Evolutionary conservation across 768 basidiomycete genomes (phyloP).

Genomic region (Brasilioporus rufonigricans): DNA sequence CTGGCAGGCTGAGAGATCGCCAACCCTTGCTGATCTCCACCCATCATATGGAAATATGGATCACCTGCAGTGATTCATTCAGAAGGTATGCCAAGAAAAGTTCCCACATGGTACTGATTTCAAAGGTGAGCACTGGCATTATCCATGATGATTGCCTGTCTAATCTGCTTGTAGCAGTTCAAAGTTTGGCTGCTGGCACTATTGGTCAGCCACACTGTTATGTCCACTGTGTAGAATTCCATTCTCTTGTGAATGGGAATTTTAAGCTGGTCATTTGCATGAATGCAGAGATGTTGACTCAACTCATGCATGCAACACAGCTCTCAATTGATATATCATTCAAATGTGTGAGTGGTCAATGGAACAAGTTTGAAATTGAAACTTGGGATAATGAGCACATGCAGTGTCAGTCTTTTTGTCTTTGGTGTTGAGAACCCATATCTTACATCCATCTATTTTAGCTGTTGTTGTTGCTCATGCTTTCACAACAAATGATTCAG

Average conservation of each 20-base stretch:
- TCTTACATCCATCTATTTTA: neutral
- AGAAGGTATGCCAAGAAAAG: neutral
- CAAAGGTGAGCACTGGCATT: neutral
- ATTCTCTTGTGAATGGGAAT: neutral
- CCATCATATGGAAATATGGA: slow-evolving; percentile 1
- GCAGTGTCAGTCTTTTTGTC: neutral
- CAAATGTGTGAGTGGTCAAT: neutral
- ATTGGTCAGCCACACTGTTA: too few relatives aligned
- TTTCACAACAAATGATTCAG: slow-evolving; percentile 1
- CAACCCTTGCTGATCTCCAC: neutral
- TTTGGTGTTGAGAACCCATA: too few relatives aligned
- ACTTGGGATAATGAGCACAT: neutral
- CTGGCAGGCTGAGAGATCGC: neutral
- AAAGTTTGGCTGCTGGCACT: too few relatives aligned
- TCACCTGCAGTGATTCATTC: neutral
- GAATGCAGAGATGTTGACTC: neutral
- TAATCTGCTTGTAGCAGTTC: too few relatives aligned
- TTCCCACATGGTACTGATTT: neutral
- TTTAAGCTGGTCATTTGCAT: neutral
- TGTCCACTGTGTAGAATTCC: neutral
- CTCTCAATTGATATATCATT: slow-evolving; percentile 4
- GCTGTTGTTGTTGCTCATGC: neutral
- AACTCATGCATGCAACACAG: neutral
- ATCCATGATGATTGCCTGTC: too few relatives aligned
- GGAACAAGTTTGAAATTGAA: slow-evolving; percentile 4